A percentile compares a stretch with the other conserved stretches of the same genome.
Conservation (phyloP, 2,329 filamentous ascomycete species). For the Claviceps paspali region DNA sequence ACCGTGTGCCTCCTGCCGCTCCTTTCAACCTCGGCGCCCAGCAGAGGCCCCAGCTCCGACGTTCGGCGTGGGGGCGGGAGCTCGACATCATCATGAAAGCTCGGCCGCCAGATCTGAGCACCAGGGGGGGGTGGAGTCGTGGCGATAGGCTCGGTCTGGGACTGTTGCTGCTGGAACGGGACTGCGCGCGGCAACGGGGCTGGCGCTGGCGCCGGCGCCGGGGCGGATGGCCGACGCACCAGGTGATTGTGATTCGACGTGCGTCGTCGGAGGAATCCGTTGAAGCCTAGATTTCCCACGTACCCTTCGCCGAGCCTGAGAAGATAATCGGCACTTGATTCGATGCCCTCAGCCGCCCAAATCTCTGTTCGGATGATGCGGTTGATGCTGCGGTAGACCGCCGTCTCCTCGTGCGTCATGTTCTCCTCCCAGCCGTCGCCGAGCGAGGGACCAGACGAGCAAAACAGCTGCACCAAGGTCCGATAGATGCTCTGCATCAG, state of each 20-base stretch:
- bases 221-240: conserved; percentile 5
- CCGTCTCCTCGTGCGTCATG: conserved; percentile 29
- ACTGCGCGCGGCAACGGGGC: conserved; percentile 4
- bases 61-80: conserved; percentile 4
- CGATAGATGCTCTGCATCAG: conserved; percentile 6
- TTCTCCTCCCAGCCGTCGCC: conserved; percentile 27
- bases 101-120: conserved; percentile 5
- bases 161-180: conserved; percentile 4
- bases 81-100: conserved; percentile 7
- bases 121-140: not conserved
- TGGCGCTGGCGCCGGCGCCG: not conserved
- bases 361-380: conserved; percentile 29
- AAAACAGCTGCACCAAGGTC: conserved; percentile 32
- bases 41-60: conserved; percentile 3
- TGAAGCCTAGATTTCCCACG: conserved; percentile 17
- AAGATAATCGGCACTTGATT: conserved; percentile 34
- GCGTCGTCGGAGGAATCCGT: conserved; percentile 18
- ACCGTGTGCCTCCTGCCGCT: conserved; percentile 29
- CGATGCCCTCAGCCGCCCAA: conserved; percentile 31
- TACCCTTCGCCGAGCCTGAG: conserved; percentile 31
- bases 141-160: conserved; percentile 4
- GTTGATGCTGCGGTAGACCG: conserved; percentile 24
- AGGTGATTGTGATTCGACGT: conserved; percentile 1
- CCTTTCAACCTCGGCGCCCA: conserved; percentile 8
- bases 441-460: conserved; percentile 26